Conservation (phyloP, 768 basidiomycete species). For the Mycena polygramma region DNA sequence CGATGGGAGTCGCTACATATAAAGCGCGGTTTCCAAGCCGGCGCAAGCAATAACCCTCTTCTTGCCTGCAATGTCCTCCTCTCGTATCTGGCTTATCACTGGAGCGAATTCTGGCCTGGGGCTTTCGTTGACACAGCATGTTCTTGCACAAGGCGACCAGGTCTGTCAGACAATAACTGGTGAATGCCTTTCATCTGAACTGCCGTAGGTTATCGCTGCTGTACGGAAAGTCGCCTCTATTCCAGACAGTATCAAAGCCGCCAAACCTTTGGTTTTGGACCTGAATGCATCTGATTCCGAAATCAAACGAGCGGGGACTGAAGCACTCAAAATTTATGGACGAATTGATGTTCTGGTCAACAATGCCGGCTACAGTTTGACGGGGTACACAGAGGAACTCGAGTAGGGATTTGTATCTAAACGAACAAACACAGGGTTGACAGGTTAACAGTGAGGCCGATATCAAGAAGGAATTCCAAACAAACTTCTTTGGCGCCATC, state of each 20-base stretch:
- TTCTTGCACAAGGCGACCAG: slow-evolving; percentile 42
- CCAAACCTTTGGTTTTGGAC: slow-evolving; percentile 25
- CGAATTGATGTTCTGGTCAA: slow-evolving; percentile 30
- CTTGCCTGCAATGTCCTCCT: neutral
- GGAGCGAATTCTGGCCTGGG: slow-evolving; percentile 46
- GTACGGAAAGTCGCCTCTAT: slow-evolving; percentile 23
- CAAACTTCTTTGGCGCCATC: slow-evolving; percentile 44
- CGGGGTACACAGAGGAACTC: slow-evolving; percentile 24
- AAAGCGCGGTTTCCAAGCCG: neutral
- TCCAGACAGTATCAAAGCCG: slow-evolving; percentile 24
- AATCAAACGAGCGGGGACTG: slow-evolving; percentile 23
- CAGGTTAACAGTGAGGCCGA: slow-evolving; percentile 24
- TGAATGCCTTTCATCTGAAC: neutral
- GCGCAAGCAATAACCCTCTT: neutral
- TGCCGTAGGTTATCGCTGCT: slow-evolving; percentile 29
- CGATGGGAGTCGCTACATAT: neutral
- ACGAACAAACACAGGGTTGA: neutral
- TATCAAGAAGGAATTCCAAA: slow-evolving; percentile 42
- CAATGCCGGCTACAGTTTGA: slow-evolving; percentile 27
- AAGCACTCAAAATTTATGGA: slow-evolving; percentile 24
- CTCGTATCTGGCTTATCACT: slow-evolving; percentile 44
- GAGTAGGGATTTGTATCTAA: neutral
- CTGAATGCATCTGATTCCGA: slow-evolving; percentile 30
- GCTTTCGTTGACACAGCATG: slow-evolving; percentile 40
- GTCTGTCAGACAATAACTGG: slow-evolving; percentile 24